These are phyloP conservation scores for Taphrina communis DNA, from an alignment of 1,139 yeast genomes.

Conservation along the genomic window DNA sequence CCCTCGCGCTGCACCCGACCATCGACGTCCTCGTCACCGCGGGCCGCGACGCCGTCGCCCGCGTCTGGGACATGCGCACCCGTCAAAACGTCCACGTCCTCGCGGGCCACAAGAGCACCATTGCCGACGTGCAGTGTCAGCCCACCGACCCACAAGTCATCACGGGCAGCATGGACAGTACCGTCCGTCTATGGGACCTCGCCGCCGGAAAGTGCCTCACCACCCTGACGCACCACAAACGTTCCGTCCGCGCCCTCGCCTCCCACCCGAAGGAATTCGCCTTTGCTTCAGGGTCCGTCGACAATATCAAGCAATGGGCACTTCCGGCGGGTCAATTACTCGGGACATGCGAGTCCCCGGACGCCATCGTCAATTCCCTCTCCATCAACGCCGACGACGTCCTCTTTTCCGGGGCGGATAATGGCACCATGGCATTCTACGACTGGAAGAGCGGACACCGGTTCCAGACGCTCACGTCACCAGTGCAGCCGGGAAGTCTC, in stretches of 20 bases:
- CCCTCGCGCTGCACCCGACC: constrained; percentile 84
- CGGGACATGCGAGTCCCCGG: constrained; percentile 57
- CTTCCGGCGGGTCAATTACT: constrained; percentile 77
- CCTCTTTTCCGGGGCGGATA: constrained; percentile 81
- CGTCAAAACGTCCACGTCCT: constrained; percentile 75
- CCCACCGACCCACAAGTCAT: constrained; percentile 83
- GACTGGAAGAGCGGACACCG: constrained; percentile 76
- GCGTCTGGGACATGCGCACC: constrained; percentile 94
- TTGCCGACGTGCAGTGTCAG: constrained; percentile 71
- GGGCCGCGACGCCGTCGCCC: constrained; percentile 83
- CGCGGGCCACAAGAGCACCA: constrained; percentile 79
- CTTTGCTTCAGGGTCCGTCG: constrained; percentile 79
- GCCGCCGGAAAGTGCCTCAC: constrained; percentile 67
- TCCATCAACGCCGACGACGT: constrained; percentile 70
- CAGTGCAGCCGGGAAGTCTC: constrained; percentile 70
- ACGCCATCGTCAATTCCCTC: constrained; percentile 70
- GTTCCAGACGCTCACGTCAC: constrained; percentile 62
- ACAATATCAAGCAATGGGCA: constrained; percentile 81
- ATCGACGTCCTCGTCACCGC: constrained; percentile 85
- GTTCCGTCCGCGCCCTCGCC: constrained; percentile 75
- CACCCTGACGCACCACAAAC: constrained; percentile 80
- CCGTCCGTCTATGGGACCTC: constrained; percentile 87
- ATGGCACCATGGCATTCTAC: constrained; percentile 76
- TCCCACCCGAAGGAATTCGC: constrained; percentile 76
- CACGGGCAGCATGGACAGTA: constrained; percentile 82